These are phyloP conservation scores for Rhypophila decipiens DNA, from an alignment of 495 filamentous ascomycete genomes.

Conservation along the genomic window DNA sequence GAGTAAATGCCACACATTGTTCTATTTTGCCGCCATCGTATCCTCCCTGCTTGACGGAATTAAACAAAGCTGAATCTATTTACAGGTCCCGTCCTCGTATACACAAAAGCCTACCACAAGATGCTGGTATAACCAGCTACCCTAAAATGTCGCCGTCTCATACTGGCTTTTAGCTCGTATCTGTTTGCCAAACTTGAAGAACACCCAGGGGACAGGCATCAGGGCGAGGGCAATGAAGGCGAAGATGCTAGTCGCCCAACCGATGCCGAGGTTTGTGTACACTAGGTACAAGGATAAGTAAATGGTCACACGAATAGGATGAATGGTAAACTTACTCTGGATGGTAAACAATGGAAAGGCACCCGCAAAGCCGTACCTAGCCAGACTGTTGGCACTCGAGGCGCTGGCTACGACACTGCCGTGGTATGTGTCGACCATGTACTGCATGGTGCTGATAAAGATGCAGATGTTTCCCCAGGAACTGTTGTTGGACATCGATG, in stretches of 20 bases:
- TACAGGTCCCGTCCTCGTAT: too few relatives aligned
- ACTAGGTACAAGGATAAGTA: conserved; percentile 28
- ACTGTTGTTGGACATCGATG: background rate
- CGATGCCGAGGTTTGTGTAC: conserved; percentile 50
- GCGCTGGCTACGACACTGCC: conserved; percentile 54
- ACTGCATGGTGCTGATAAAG: conserved; percentile 35
- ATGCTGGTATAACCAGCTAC: too few relatives aligned
- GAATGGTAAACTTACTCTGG: conserved; percentile 39
- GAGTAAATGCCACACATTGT: too few relatives aligned
- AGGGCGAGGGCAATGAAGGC: conserved; percentile 53
- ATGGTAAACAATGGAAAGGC: conserved; percentile 61
- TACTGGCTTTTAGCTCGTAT: conserved; percentile 44
- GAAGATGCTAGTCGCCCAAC: conserved; percentile 55
- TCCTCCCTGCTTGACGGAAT: too few relatives aligned
- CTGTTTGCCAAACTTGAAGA: conserved; percentile 42
- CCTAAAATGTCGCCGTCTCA: conserved; percentile 13
- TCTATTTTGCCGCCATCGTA: too few relatives aligned
- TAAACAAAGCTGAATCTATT: too few relatives aligned
- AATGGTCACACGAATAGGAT: background rate
- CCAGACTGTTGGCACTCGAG: conserved; percentile 56
- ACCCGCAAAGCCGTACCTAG: conserved; percentile 55
- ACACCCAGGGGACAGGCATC: conserved; percentile 53
- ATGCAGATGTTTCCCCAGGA: conserved; percentile 50
- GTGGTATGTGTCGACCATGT: conserved; percentile 55
- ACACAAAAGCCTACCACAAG: too few relatives aligned